A percentile compares a stretch with the other conserved stretches of the same genome.
Evolutionary conservation across 2,329 filamentous ascomycete genomes (phyloP).

Genomic region (Neoascochyta sp.): DNA sequence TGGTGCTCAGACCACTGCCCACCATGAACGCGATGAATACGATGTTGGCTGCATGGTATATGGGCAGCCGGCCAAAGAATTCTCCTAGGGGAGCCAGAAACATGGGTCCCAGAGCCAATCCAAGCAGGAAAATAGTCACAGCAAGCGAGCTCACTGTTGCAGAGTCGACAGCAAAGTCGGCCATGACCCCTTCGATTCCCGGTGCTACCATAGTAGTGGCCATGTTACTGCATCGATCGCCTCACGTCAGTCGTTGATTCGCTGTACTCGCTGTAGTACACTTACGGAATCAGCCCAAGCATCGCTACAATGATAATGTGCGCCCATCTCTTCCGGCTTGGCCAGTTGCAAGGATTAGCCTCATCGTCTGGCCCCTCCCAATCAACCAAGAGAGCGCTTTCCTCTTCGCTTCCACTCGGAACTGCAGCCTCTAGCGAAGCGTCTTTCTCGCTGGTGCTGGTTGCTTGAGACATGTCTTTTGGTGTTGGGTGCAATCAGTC

Average conservation of each 20-base stretch:
- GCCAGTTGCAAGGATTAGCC: constrained; percentile 31
- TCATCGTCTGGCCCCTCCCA: constrained; percentile 19
- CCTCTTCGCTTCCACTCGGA: no score
- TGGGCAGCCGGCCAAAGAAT: constrained; percentile 28
- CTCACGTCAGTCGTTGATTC: neutral
- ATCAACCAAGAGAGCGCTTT: no score
- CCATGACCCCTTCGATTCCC: constrained; percentile 5
- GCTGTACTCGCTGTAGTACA: neutral
- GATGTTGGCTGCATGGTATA: constrained; percentile 39
- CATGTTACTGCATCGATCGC: constrained; percentile 8
- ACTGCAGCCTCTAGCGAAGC: no score
- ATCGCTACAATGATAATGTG: constrained; percentile 18
- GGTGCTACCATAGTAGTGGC: constrained; percentile 10
- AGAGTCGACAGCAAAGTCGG: constrained; percentile 1
- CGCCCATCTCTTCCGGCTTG: constrained; percentile 12
- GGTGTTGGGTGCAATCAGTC: no score
- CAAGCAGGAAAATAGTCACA: constrained; percentile 26
- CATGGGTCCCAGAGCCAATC: constrained; percentile 26
- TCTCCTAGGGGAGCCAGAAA: constrained; percentile 30
- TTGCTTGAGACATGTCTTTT: no score
- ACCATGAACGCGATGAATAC: constrained; percentile 51
- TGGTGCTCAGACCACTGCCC: constrained; percentile 17
- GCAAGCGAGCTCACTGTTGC: constrained; percentile 12
- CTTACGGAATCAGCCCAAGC: constrained; percentile 25
- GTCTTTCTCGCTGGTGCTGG: no score